Percentiles rank a stretch among this genome's conserved stretches.
phyloP scores from a whole-genome alignment of 805 yeast species.

The Starmerella scarabaei region DNA sequence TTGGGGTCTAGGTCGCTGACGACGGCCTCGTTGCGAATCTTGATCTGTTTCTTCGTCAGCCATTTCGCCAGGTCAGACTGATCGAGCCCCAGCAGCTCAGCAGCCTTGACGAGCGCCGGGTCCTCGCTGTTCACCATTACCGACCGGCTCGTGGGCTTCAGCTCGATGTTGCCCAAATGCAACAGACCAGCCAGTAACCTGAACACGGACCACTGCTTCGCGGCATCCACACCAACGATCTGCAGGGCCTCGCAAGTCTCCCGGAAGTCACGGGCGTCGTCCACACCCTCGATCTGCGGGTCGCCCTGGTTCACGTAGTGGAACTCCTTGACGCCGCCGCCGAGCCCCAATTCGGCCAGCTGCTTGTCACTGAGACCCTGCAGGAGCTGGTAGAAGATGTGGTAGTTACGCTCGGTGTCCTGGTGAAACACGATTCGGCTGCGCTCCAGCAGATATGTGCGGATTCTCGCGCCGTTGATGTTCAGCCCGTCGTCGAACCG shows the following conservation, averaged over 20 bases:
- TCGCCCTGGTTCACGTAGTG: constrained; percentile 77
- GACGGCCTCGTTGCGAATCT: constrained; percentile 85
- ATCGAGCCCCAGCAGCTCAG: constrained; percentile 72
- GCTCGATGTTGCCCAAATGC: constrained; percentile 84
- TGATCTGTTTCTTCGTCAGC: constrained; percentile 84
- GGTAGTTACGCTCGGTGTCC: constrained; percentile 79
- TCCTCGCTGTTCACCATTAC: constrained; percentile 77
- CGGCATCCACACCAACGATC: constrained; percentile 58
- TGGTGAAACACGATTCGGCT: constrained; percentile 94
- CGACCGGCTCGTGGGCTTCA: constrained; percentile 71
- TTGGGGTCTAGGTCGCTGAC: constrained; percentile 66
- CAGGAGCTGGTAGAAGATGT: constrained; percentile 80
- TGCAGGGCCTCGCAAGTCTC: constrained; percentile 65
- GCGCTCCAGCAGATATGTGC: constrained; percentile 86
- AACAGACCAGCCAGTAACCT: constrained; percentile 73
- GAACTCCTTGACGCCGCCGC: constrained; percentile 48
- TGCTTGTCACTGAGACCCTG: constrained; percentile 48
- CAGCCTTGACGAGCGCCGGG: constrained; percentile 67
- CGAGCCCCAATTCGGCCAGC: constrained; percentile 46
- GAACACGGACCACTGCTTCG: constrained; percentile 55
- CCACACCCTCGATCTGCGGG: constrained; percentile 54
- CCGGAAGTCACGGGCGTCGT: constrained; percentile 66
- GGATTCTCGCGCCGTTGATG: constrained; percentile 86
- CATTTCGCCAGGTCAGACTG: constrained; percentile 67
- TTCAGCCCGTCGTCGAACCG: constrained; percentile 60